Base-by-base conservation (phyloP, 257 asterid species). In the Coffea canephora region DNA sequence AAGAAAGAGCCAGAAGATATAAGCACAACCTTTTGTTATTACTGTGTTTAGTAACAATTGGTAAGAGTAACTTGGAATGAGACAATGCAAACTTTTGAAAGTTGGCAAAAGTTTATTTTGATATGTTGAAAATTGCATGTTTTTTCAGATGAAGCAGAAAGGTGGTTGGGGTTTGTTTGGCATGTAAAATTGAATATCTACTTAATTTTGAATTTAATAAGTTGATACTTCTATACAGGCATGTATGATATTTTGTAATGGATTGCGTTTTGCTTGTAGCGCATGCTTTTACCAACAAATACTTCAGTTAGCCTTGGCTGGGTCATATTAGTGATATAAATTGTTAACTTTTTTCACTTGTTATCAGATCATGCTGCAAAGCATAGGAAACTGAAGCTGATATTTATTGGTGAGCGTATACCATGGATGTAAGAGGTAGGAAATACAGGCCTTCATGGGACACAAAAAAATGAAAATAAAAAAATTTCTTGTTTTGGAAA, bases 361-460 rank as follows among this genome's bases (percentile, higher is more conserved):
- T 34, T 71, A 78, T 84, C 90, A 87, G 94, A 86, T 83, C 78
- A 79, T 84, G 87, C 85, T 84, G 86, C 85, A 80, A 79, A 78
- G 82, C 75, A 83, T 73, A 67, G 74, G 74, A 69, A 62, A 76
- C 46, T 55, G 59, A 78, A 78, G 83, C 81, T 68, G 87, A 57
- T 64, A 52, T 82, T 77, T 70, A 41, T 83, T 85, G 79, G 81
- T 78, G 49, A 74, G 80, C 78, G 75, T 80, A 83, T 79, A 75
- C 80, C 52, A 93, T 93, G 97, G 91, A 90, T 78, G 94, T 88
- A 77, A 86, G 87, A 62, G 50, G 69, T 78, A 89, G 92, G 87
- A 87, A 88, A 82, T 96, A 90, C 77, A 89, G 80, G 80, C 86
- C 96, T 46, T 73, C 82, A 79, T 89, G 97, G 95, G 94, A 90